Conservation (phyloP, 805 yeast species). For the Saccharomycopsis capsularis region DNA sequence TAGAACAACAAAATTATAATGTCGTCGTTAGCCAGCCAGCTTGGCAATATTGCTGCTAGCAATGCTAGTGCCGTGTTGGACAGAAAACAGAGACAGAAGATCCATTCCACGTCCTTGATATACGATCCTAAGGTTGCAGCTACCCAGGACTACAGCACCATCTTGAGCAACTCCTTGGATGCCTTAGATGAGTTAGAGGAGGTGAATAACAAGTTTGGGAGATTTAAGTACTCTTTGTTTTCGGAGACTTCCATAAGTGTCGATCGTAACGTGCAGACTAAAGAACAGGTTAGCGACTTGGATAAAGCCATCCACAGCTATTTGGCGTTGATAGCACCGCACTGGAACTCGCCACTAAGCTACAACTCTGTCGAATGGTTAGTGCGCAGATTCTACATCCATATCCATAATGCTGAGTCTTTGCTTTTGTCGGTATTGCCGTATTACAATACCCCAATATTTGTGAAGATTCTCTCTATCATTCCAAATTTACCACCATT, state of each 20-base stretch:
- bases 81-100: conserved; percentile 75
- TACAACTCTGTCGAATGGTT: conserved; percentile 90
- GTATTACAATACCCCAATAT: conserved; percentile 68
- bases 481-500: conserved; percentile 69
- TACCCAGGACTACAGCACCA: conserved; percentile 85
- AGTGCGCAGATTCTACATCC: conserved; percentile 81
- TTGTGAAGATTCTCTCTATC: conserved; percentile 68
- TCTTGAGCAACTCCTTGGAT: conserved; percentile 63
- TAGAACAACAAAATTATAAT: no score
- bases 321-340: conserved; percentile 44
- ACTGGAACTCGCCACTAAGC: conserved; percentile 64
- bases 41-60: conserved; percentile 58
- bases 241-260: conserved; percentile 71
- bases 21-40: conserved; percentile 77
- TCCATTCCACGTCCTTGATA: conserved; percentile 83
- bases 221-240: conserved; percentile 67
- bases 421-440: conserved; percentile 70
- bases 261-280: conserved; percentile 77
- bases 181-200: conserved; percentile 67
- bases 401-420: conserved; percentile 70
- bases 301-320: conserved; percentile 71
- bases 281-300: conserved; percentile 68
- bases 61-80: conserved; percentile 73
- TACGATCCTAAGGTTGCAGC: conserved; percentile 85
- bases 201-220: conserved; percentile 67